phyloP scores from a whole-genome alignment of 176 grass and related monocot genomes.

The Hyparrhenia diplandra region DNA sequence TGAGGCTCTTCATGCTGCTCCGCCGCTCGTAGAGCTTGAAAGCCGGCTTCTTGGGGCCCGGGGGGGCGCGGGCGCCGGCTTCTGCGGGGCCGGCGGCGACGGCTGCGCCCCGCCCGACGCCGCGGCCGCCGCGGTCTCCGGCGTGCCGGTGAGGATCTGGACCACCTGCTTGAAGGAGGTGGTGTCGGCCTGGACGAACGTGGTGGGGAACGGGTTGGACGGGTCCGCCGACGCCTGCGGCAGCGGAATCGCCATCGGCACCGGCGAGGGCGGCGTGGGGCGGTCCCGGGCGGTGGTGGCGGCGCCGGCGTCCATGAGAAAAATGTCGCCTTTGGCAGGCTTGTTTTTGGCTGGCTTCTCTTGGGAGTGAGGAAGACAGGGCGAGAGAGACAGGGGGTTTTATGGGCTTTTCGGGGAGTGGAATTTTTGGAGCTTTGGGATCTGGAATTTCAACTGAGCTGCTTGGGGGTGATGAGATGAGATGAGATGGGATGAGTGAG shows the following conservation, averaged over 20 bases:
- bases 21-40: constrained; percentile 92
- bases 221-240: constrained; percentile 28
- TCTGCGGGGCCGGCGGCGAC: not conserved
- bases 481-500: too few relatives aligned
- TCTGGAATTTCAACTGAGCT: constrained; percentile 43
- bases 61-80: constrained; percentile 12
- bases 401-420: constrained; percentile 36
- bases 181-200: constrained; percentile 69
- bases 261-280: constrained; percentile 13
- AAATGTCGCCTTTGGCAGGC: constrained; percentile 41
- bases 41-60: constrained; percentile 56
- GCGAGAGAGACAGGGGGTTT: not conserved
- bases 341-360: not conserved
- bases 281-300: constrained; percentile 34
- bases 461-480: not conserved
- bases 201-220: constrained; percentile 50
- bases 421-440: constrained; percentile 44
- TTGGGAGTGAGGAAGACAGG: constrained; percentile 7
- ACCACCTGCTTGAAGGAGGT: constrained; percentile 72
- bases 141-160: constrained; percentile 84
- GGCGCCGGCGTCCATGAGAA: constrained; percentile 44
- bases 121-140: constrained; percentile 57
- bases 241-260: not conserved
- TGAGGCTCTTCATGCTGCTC: constrained; percentile 66
- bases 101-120: constrained; percentile 27